Conservation (phyloP, 1,284 basidiomycete species). For the Puccinia horiana region DNA sequence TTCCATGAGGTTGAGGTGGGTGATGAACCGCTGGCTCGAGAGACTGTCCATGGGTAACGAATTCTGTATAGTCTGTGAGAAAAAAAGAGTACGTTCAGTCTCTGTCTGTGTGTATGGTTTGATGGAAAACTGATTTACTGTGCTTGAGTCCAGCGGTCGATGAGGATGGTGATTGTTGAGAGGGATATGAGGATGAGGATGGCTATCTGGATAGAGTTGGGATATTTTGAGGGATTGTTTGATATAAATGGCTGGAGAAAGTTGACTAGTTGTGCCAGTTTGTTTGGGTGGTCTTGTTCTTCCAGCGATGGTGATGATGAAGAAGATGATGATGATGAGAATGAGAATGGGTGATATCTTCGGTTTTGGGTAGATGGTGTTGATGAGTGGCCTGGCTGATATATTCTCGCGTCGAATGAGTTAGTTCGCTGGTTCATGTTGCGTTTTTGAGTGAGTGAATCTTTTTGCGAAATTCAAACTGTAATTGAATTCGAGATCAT, state of each 20-base stretch:
- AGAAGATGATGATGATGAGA: neutral
- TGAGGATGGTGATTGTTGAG: slow-evolving; percentile 3
- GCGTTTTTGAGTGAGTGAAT: too few relatives aligned
- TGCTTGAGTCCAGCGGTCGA: slow-evolving; percentile 32
- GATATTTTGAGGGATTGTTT: neutral
- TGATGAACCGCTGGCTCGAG: neutral
- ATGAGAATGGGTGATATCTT: too few relatives aligned
- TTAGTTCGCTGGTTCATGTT: too few relatives aligned
- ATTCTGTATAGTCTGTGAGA: slow-evolving; percentile 9
- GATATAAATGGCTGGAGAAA: neutral
- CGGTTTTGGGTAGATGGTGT: too few relatives aligned
- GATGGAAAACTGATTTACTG: slow-evolving; percentile 12
- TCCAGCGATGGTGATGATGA: too few relatives aligned
- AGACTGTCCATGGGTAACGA: slow-evolving; percentile 24
- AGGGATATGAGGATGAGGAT: slow-evolving; percentile 21
- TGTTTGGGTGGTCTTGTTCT: neutral
- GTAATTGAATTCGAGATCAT: too few relatives aligned
- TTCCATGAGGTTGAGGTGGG: slow-evolving; percentile 30
- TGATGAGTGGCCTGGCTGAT: too few relatives aligned
- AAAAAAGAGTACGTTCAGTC: neutral
- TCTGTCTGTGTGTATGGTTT: neutral
- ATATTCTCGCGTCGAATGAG: too few relatives aligned
- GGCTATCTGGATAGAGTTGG: slow-evolving; percentile 2
- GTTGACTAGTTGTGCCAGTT: neutral
- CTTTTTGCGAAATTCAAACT: too few relatives aligned